These are phyloP conservation scores for Claviceps maximensis DNA, from an alignment of 2,329 filamentous ascomycete genomes.

Conservation along the genomic window DNA sequence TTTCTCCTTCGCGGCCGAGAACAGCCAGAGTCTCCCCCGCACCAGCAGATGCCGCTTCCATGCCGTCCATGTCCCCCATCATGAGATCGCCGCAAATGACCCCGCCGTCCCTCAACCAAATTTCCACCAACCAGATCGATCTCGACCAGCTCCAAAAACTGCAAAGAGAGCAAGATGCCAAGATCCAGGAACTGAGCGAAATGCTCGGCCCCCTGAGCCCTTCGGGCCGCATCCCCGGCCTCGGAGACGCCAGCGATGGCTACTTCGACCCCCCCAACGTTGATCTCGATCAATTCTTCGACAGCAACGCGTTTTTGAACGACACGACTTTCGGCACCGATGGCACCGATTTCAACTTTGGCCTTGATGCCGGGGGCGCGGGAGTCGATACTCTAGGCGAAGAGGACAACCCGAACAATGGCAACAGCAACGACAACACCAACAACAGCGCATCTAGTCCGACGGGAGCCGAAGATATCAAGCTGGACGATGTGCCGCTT, in stretches of 20 bases:
- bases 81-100: conserved; percentile 23
- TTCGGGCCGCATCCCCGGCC: conserved; percentile 61
- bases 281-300: conserved; percentile 40
- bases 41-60: conserved; percentile 12
- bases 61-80: conserved; percentile 35
- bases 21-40: conserved; percentile 14
- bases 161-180: conserved; percentile 64
- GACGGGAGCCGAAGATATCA: conserved; percentile 37
- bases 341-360: conserved; percentile 38
- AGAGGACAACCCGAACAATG: conserved; percentile 11
- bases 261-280: conserved; percentile 25
- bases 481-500: conserved; percentile 25
- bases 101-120: conserved; percentile 40
- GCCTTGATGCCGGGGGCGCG: conserved; percentile 25
- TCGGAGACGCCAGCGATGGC: conserved; percentile 31
- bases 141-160: conserved; percentile 67
- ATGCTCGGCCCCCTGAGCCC: conserved; percentile 70
- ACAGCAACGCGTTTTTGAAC: conserved; percentile 26
- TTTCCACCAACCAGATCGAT: conserved; percentile 58
- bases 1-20: neutral
- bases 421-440: conserved; percentile 18
- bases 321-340: conserved; percentile 27
- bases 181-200: conserved; percentile 61
- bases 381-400: neutral
- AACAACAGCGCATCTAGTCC: conserved; percentile 31